Evolutionary conservation across 805 yeast genomes (phyloP).

Genomic region (Candida hispaniensis): DNA sequence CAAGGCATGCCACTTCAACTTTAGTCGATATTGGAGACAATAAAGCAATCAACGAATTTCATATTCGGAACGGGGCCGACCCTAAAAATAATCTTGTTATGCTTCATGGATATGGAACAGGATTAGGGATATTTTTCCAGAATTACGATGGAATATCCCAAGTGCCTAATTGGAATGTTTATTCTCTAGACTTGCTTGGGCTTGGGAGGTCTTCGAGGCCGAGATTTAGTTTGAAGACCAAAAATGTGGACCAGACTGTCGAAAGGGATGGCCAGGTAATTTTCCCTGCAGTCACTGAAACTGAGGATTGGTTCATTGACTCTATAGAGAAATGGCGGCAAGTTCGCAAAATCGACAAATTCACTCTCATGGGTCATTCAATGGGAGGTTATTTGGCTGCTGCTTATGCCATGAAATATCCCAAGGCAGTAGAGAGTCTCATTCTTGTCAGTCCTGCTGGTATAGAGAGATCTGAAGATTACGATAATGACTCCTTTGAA

Average conservation of each 20-base stretch:
- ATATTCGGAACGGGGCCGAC: conserved; percentile 30
- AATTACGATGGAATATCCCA: conserved; percentile 45
- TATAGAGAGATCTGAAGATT: conserved; percentile 33
- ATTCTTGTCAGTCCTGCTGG: conserved; percentile 90
- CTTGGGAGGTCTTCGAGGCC: conserved; percentile 87
- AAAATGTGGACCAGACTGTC: conserved; percentile 25
- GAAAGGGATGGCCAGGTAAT: conserved; percentile 17
- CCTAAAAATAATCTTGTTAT: conserved; percentile 49
- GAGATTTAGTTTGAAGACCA: conserved; percentile 34
- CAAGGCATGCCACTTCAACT: conserved; percentile 29
- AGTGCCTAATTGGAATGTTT: conserved; percentile 51
- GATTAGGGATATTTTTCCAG: conserved; percentile 68
- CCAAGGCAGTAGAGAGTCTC: conserved; percentile 52
- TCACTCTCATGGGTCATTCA: conserved; percentile 71
- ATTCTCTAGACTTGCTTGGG: conserved; percentile 80
- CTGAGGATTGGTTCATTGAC: conserved; percentile 55
- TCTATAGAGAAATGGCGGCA: conserved; percentile 55
- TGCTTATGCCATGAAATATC: conserved; percentile 51
- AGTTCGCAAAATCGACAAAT: conserved; percentile 39
- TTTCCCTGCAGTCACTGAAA: conserved; percentile 31
- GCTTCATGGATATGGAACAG: conserved; percentile 91
- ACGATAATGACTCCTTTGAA: conserved; percentile 6
- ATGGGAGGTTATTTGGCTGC: conserved; percentile 82
- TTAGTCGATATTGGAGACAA: conserved; percentile 41
- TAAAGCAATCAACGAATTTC: conserved; percentile 64